Evolutionary conservation across 1,284 basidiomycete species (phyloP), one percentile per base, ranked within the genome.

Genomic region (Ustilago trichophora): DNA sequence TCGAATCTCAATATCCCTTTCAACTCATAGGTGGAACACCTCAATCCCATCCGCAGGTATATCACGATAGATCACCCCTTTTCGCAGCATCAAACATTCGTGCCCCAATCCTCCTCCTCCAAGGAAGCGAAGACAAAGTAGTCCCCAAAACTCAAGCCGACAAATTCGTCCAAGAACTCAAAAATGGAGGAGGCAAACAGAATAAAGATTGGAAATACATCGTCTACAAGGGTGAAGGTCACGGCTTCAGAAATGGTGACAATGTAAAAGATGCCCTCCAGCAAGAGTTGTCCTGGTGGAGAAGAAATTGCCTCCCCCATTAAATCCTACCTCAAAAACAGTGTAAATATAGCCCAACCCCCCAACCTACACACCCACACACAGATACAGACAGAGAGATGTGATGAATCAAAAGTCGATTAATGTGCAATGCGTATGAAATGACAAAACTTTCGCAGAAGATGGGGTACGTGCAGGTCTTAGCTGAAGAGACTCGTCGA

Each of bases 141-240:
- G 88, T 89, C 3, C 87, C 87, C 0, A 85, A 85, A 36, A 83
- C 82, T 12, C 87, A 88, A 73, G 84, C 87, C 0, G 84, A 87
- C 51, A 51, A 62, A 10, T 77, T 84, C 44, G 44, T 67, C 6
- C 18, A 55, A 3, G 37, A 58, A 10, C 53, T 80, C 24, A 42
- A 56, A 21, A 37, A 53, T 11, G 42, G 53, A 0, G 73, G 67
- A 6, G 66, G 67, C 0, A 34, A 31, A 3, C 48, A 68, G 5
- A 56, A 40, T 0, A 22, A 10, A 2, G 56, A 59, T 41, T 66
- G 51, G 54, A 46, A 45, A 33, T 80, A 80, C 22, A 41, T 70
- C 11, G 47, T 73, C 12, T 76, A 72, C 33, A 19, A 69, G 7
- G 73, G 70, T 0, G 76, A 80, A 34, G 76, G 73, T 9, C 75